Percentiles rank a stretch among this genome's conserved stretches.
phyloP scores from a whole-genome alignment of 2,329 filamentous ascomycete genomes.

The Myriangium duriaei region DNA sequence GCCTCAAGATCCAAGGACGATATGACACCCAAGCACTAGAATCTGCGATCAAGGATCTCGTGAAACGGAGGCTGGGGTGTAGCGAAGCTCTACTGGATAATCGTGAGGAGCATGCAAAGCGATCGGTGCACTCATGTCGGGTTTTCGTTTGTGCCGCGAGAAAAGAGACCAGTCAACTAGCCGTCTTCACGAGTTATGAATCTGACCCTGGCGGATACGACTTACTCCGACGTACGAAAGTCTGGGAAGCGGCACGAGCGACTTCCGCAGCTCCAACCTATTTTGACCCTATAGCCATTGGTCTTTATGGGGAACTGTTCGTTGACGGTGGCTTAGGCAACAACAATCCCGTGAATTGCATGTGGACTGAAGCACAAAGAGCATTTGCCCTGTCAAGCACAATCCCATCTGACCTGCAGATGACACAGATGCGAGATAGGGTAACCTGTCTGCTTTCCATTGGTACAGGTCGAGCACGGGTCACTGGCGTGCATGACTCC shows the following conservation, averaged over 20 bases:
- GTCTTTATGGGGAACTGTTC: slow-evolving; percentile 19
- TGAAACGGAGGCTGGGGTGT: background rate
- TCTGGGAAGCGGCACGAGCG: slow-evolving; percentile 19
- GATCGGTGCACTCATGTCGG: slow-evolving; percentile 13
- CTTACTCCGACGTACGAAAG: slow-evolving; percentile 4
- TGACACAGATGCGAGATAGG: too few relatives aligned
- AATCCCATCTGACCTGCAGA: too few relatives aligned
- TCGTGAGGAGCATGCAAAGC: slow-evolving; percentile 53
- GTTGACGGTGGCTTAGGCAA: slow-evolving; percentile 32
- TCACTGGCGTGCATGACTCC: background rate
- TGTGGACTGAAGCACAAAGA: slow-evolving; percentile 28
- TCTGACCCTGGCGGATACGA: slow-evolving; percentile 20
- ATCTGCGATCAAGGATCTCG: slow-evolving; percentile 12
- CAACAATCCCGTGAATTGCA: slow-evolving; percentile 35
- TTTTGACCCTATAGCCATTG: slow-evolving; percentile 27
- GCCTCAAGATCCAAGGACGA: slow-evolving; percentile 8
- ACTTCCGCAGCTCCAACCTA: slow-evolving; percentile 22
- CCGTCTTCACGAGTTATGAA: slow-evolving; percentile 14
- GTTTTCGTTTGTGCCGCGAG: background rate
- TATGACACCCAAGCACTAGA: slow-evolving; percentile 8
- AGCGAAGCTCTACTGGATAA: background rate
- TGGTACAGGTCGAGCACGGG: slow-evolving; percentile 3
- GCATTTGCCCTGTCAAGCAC: background rate
- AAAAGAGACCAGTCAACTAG: background rate
- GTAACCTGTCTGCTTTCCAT: slow-evolving; percentile 6